Evolutionary conservation across 768 basidiomycete genomes (phyloP), one percentile per base, ranked within the genome.

Genomic region (Terana coerulea): DNA sequence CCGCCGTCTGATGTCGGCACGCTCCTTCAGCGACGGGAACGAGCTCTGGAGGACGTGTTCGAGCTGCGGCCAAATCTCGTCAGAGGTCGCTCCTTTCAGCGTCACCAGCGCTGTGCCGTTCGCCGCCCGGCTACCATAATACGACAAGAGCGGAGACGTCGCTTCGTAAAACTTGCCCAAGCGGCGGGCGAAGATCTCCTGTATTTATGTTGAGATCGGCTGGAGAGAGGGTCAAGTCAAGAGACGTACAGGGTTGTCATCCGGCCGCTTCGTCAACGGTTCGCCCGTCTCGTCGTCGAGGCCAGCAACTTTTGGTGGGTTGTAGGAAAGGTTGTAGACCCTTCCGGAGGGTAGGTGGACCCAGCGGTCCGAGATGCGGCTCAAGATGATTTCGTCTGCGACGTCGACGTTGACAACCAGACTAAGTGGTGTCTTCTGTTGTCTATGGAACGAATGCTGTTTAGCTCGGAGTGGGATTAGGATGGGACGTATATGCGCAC

Each of bases 301-400:
- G 1, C 94, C 91, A 5, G 82, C 74, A 1, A 86, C 79, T 59
- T 83, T 83, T 14, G 93, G 94, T 12, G 76, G 83, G 67, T 93
- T 95, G 69, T 91, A 95, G 7, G 84, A 84, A 66, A 84, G 75
- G 68, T 94, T 95, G 74, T 97, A 97, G 11, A 95, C 84, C 11
- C 93, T 79, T 14, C 93, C 93, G 0, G 91, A 94, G 6, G 89
- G 81, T 12, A 86, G 74, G 64, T 95, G 93, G 21, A 95, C 78
- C 88, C 86, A 95, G 34, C 93, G 85, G 63, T 95, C 91, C 11
- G 88, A 86, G 59, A 95, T 94, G 44, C 93, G 86, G 52, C 79
- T 75, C 17, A 95, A 73, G 62, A 95, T 94, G 46, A 91, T 77
- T 51, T 87, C 76, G 63, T 95, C 92, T 1, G 91, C 78, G n/a